Percentiles rank a stretch among this genome's conserved stretches.
Conservation (phyloP, 176 grass and related monocot genomes). For the Secale cereale region DNA sequence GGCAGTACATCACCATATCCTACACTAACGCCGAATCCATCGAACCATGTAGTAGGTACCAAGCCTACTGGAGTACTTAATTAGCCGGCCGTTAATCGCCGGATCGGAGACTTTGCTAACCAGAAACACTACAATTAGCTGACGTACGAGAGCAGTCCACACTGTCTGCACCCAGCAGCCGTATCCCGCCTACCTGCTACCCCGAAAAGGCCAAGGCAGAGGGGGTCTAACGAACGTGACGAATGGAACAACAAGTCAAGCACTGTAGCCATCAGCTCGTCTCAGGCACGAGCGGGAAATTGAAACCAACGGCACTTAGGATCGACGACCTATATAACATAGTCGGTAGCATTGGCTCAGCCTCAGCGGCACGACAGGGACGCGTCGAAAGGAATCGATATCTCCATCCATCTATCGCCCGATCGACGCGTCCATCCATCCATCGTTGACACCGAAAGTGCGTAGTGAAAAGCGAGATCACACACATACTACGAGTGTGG, state of each 20-base stretch:
- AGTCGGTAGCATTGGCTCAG: not conserved
- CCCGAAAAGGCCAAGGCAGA: not conserved
- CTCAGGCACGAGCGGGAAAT: not conserved
- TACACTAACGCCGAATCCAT: not conserved
- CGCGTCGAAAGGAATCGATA: constrained; percentile 28
- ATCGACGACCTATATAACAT: not conserved
- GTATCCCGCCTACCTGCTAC: constrained; percentile 33
- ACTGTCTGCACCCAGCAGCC: not conserved
- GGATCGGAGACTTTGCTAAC: not conserved
- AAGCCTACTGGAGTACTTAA: not conserved
- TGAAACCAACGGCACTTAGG: not conserved
- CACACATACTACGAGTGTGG: not conserved
- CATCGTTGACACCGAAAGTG: constrained; percentile 50
- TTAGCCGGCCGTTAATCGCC: not conserved
- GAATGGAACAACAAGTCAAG: not conserved
- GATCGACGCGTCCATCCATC: not conserved
- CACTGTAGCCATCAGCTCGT: not conserved
- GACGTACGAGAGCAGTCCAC: not conserved
- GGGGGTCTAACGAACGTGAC: not conserved
- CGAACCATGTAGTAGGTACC: not conserved
- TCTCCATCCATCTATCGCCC: not conserved
- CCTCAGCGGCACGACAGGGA: constrained; percentile 17
- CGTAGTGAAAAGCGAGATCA: constrained; percentile 27
- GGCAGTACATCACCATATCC: not conserved
- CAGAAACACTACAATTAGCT: not conserved